These are phyloP conservation scores for Ascochyta rabiei DNA, from an alignment of 2,329 filamentous ascomycete genomes.

Conservation along the genomic window DNA sequence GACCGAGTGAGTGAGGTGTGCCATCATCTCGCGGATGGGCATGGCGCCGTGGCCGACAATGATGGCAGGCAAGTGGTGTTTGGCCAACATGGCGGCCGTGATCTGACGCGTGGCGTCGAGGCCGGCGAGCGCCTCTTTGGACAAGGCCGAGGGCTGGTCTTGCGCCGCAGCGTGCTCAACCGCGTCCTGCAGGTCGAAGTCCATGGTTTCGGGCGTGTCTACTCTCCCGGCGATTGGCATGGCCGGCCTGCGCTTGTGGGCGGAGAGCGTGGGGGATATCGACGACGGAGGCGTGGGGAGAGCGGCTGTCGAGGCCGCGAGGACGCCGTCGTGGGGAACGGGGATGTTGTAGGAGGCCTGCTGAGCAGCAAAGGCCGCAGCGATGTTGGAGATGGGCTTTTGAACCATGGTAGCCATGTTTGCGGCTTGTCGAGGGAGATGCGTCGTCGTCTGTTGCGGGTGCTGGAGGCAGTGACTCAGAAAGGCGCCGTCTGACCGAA, in stretches of 20 bases:
- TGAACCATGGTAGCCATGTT: slow-evolving; percentile 46
- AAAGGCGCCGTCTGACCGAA: slow-evolving; percentile 29
- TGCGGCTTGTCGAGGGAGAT: slow-evolving; percentile 6
- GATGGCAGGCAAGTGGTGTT: slow-evolving; percentile 88
- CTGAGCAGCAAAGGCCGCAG: slow-evolving; percentile 47
- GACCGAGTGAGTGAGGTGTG: slow-evolving; percentile 88
- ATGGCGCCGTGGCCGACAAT: slow-evolving; percentile 87
- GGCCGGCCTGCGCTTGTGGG: slow-evolving; percentile 72
- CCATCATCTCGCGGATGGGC: slow-evolving; percentile 94
- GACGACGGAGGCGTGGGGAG: slow-evolving; percentile 94
- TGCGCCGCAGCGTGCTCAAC: slow-evolving; percentile 58
- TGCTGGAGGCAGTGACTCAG: slow-evolving; percentile 43
- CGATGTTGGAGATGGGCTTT: slow-evolving; percentile 50
- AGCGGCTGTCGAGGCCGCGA: slow-evolving; percentile 46
- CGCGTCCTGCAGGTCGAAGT: slow-evolving; percentile 81
- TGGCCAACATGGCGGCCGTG: slow-evolving; percentile 82
- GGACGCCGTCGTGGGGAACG: slow-evolving; percentile 38
- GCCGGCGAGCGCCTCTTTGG: slow-evolving; percentile 59
- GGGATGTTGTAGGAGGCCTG: slow-evolving; percentile 34
- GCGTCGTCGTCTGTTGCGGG: slow-evolving; percentile 16
- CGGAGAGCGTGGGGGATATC: slow-evolving; percentile 85
- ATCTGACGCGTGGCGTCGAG: slow-evolving; percentile 81
- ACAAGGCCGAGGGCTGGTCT: slow-evolving; percentile 52
- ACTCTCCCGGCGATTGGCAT: slow-evolving; percentile 54
- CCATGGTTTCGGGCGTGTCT: slow-evolving; percentile 67